Evolutionary conservation across 805 yeast genomes (phyloP).

Genomic region (Alloascoidea africana): DNA sequence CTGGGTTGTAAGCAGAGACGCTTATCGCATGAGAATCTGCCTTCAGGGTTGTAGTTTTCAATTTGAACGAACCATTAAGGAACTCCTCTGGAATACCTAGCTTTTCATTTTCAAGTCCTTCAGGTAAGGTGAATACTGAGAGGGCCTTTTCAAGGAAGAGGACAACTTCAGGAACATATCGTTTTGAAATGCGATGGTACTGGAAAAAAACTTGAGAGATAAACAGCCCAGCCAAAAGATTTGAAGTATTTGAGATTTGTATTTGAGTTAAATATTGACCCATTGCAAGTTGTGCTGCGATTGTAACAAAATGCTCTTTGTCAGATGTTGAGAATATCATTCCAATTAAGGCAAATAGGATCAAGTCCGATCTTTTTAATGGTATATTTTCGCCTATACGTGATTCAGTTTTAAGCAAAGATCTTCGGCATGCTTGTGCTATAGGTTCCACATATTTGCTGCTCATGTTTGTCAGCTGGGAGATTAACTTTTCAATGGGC

Average conservation of each 20-base stretch:
- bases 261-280: conserved; percentile 51
- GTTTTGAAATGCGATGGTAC: conserved; percentile 69
- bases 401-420: conserved; percentile 37
- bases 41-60: neutral
- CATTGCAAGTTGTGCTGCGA: conserved; percentile 66
- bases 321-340: conserved; percentile 85
- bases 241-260: conserved; percentile 22
- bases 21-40: no score
- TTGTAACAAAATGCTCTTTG: conserved; percentile 81
- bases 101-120: neutral
- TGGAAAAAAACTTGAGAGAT: conserved; percentile 47
- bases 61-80: conserved; percentile 9
- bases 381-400: conserved; percentile 23
- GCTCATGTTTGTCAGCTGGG: conserved; percentile 35
- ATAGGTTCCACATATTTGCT: conserved; percentile 50
- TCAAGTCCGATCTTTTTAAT: conserved; percentile 36
- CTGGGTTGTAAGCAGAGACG: no score
- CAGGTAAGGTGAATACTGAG: conserved; percentile 24
- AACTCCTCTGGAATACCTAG: neutral
- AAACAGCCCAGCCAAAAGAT: conserved; percentile 44
- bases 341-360: conserved; percentile 61
- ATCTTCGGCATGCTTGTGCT: conserved; percentile 44
- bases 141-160: conserved; percentile 41
- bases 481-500: conserved; percentile 8
- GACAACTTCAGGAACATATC: conserved; percentile 69